Percentiles rank a stretch among this genome's conserved stretches.
phyloP scores from a whole-genome alignment of 495 filamentous ascomycete species.

The Podospora fimiseda region DNA sequence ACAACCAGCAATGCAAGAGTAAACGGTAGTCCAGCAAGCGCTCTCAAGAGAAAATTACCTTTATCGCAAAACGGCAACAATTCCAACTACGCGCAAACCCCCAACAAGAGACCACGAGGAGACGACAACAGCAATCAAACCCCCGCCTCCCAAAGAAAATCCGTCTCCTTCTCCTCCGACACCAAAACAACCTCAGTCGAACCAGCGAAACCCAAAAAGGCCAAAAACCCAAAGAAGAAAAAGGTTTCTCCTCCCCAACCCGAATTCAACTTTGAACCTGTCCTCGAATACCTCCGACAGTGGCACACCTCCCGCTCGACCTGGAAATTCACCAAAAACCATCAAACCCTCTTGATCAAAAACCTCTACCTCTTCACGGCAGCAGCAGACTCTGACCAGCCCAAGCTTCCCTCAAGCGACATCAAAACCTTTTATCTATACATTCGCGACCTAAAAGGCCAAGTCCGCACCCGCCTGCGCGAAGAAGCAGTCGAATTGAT shows the following conservation, averaged over 20 bases:
- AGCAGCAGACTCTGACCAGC: too few relatives aligned
- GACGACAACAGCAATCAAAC: slow-evolving; percentile 19
- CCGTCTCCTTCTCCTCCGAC: slow-evolving; percentile 70
- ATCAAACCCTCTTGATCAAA: slow-evolving; percentile 76
- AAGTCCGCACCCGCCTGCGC: slow-evolving; percentile 55
- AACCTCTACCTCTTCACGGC: slow-evolving; percentile 60
- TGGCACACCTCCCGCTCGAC: slow-evolving; percentile 57
- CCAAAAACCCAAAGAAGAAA: slow-evolving; percentile 37
- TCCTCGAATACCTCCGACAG: slow-evolving; percentile 64
- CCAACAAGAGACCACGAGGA: slow-evolving; percentile 24
- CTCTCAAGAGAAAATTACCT: slow-evolving; percentile 30
- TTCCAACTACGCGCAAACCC: slow-evolving; percentile 25
- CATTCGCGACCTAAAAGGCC: slow-evolving; percentile 64
- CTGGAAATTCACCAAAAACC: slow-evolving; percentile 94
- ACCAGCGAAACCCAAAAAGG: slow-evolving; percentile 20
- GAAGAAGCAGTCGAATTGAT: slow-evolving; percentile 53
- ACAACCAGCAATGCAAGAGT: slow-evolving; percentile 10
- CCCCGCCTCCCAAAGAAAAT: slow-evolving; percentile 44
- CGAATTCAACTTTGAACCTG: slow-evolving; percentile 47
- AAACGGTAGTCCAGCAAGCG: slow-evolving; percentile 25
- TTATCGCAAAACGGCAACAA: slow-evolving; percentile 6
- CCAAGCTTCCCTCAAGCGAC: slow-evolving; percentile 55
- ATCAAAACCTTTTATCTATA: slow-evolving; percentile 61
- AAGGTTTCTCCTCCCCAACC: slow-evolving; percentile 18
- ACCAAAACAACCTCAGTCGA: slow-evolving; percentile 43